A percentile compares a stretch with the other conserved stretches of the same genome.
Evolutionary conservation across 371 early-diverging fungal genomes (phyloP).

Genomic region (Mucor ambiguus): DNA sequence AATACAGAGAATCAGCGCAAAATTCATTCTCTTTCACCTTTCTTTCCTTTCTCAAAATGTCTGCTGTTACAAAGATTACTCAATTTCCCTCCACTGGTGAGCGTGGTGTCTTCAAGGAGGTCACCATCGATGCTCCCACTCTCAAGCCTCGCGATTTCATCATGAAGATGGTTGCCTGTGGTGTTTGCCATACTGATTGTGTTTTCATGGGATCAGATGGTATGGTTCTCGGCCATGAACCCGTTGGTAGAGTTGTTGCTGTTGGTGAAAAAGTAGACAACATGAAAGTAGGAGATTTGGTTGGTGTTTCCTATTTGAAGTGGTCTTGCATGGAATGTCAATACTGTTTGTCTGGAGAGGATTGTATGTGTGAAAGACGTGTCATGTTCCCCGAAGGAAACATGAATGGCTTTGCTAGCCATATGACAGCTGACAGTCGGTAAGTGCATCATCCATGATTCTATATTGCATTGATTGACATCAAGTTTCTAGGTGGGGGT

Average conservation of each 20-base stretch:
- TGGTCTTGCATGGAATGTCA: conserved; percentile 46
- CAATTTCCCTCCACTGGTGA: conserved; percentile 16
- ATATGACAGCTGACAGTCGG: conserved; percentile 50
- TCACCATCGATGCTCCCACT: conserved; percentile 16
- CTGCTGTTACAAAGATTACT: conserved; percentile 12
- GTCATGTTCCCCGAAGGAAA: conserved; percentile 52
- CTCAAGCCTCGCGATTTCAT: conserved; percentile 28
- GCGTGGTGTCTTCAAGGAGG: conserved; percentile 22
- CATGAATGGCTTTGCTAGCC: conserved; percentile 50
- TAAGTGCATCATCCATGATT: not conserved
- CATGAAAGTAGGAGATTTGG: conserved; percentile 51
- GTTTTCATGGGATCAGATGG: conserved; percentile 31
- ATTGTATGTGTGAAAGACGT: conserved; percentile 45
- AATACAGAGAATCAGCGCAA: not conserved
- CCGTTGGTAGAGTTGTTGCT: conserved; percentile 47
- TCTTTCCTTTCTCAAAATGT: not conserved
- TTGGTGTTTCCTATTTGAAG: conserved; percentile 54
- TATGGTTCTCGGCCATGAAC: conserved; percentile 53
- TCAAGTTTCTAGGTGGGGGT: conserved; percentile 17
- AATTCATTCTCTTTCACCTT: not conserved
- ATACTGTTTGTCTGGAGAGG: conserved; percentile 47
- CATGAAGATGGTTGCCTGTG: conserved; percentile 53
- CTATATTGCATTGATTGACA: not conserved
- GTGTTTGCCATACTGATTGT: conserved; percentile 59
- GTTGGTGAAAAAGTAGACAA: conserved; percentile 45